Evolutionary conservation across 768 basidiomycete species (phyloP), one percentile per base, ranked within the genome.

Genomic region (Tricholoma hemisulphureum): DNA sequence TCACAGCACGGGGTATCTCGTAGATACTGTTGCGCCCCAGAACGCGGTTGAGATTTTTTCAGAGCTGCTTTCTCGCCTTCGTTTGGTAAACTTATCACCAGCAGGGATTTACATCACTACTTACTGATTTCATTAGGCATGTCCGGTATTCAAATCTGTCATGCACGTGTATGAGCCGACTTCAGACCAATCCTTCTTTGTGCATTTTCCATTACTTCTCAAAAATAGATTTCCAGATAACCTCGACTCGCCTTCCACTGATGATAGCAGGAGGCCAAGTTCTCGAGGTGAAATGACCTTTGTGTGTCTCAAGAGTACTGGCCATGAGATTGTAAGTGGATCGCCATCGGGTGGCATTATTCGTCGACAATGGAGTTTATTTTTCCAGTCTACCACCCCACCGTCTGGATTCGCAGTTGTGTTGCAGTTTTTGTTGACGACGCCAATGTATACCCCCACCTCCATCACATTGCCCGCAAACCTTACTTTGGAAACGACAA

Each of bases 121-220:
- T 54, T 32, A 50, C 14, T 11, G 11, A 26, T n/a, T 20, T 28
- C 4, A 28, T 18, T 49, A 62, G 60, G 24, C 37, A 41, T 59
- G 37, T 39, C 53, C 50, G 21, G 41, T 54, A 50, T 87, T 87
- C 67, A 35, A 64, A 9, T 55, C 69, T 34, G 68, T 87, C 26
- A 56, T 75, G 31, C 74, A 83, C 60, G 58, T 84, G 45, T 75
- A 79, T 46, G 83, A 86, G 24, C 58, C 75, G 10, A 51, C 62
- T 29, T 76, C 80, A 3, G 69, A 73, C 13, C 85, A 87, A 61
- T 80, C 82, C 2, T 85, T 87, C 66, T 74, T 87, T 57, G 75
- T 85, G 28, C 84, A 86, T 61, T 56, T 61, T 24, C 53, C 53
- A 2, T 61, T 73, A 34, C 65, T 75, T 6, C 43, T 60, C 3